A percentile compares a stretch with the other conserved stretches of the same genome.
phyloP scores from a whole-genome alignment of 441 rosid species.

The Raphanus hybrid region DNA sequence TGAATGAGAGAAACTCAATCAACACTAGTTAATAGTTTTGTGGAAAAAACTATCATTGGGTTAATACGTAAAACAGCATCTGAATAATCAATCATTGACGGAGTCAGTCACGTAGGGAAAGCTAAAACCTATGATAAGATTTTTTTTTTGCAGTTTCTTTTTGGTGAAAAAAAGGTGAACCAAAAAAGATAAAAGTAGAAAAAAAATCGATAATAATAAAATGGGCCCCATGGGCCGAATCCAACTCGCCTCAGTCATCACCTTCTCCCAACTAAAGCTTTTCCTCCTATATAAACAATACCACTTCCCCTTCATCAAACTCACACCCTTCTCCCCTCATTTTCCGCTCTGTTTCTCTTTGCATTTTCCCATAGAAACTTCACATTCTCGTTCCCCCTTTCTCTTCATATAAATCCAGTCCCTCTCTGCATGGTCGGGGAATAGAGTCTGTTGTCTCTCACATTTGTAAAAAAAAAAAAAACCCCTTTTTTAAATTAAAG shows the following conservation, averaged over 20 bases:
- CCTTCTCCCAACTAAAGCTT: constrained; percentile 6
- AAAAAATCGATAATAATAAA: background rate
- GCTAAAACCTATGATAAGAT: background rate
- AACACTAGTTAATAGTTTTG: background rate
- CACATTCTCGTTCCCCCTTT: background rate
- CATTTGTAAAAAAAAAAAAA: background rate
- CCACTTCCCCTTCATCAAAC: constrained; percentile 47
- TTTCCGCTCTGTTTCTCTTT: constrained; percentile 25
- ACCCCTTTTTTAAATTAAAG: background rate
- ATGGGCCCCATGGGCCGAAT: constrained; percentile 45
- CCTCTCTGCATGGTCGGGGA: constrained; percentile 43
- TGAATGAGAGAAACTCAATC: background rate
- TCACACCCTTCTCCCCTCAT: constrained; percentile 52
- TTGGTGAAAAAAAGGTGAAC: background rate
- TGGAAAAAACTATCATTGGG: background rate
- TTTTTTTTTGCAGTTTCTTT: background rate
- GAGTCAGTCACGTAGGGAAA: background rate
- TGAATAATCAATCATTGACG: background rate
- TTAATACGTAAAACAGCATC: background rate
- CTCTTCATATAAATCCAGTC: background rate
- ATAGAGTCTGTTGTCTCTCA: constrained; percentile 19
- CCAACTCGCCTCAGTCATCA: constrained; percentile 38
- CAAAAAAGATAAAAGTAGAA: background rate
- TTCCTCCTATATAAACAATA: constrained; percentile 53
- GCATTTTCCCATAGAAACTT: constrained; percentile 35